These are phyloP conservation scores for Colletotrichum euphorbiae DNA, from an alignment of 2,329 filamentous ascomycete species.

Conservation along the genomic window DNA sequence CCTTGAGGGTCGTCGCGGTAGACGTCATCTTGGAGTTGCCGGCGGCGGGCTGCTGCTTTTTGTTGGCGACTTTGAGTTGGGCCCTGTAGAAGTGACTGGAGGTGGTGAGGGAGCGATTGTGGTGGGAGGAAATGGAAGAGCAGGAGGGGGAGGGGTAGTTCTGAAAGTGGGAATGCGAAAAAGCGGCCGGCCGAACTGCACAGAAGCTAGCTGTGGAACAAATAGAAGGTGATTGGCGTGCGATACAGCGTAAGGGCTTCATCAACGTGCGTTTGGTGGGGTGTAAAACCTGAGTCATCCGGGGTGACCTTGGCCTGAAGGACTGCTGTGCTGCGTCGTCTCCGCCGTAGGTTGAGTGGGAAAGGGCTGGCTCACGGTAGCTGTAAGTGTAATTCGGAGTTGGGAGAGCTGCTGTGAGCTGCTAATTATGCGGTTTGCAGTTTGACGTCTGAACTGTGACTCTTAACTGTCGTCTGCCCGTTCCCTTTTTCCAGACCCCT, in stretches of 20 bases:
- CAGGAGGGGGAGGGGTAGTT: conserved; percentile 39
- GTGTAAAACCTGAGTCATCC: conserved; percentile 39
- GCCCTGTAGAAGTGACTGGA: conserved; percentile 34
- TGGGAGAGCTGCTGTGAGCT: conserved; percentile 11
- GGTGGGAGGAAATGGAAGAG: conserved; percentile 14
- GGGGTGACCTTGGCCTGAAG: conserved; percentile 2
- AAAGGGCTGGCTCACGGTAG: not conserved
- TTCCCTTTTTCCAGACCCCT: conserved; percentile 6
- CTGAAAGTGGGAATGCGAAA: conserved; percentile 35
- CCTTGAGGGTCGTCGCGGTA: conserved; percentile 81
- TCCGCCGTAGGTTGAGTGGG: not conserved
- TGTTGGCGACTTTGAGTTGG: conserved; percentile 28
- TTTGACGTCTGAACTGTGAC: conserved; percentile 4
- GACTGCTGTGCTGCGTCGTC: not conserved
- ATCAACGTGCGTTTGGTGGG: conserved; percentile 38
- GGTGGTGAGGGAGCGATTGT: conserved; percentile 35
- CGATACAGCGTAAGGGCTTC: conserved; percentile 39
- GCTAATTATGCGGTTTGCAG: not conserved
- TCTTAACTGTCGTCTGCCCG: conserved; percentile 20
- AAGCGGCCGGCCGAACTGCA: conserved; percentile 40
- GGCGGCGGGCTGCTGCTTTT: conserved; percentile 7
- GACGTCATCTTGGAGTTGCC: conserved; percentile 56
- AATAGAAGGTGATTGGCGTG: conserved; percentile 40
- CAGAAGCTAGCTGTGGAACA: conserved; percentile 41
- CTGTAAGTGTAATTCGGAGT: conserved; percentile 4